These are phyloP conservation scores for Mucor sp. DNA, from an alignment of 371 early-diverging fungal genomes.

Conservation along the genomic window DNA sequence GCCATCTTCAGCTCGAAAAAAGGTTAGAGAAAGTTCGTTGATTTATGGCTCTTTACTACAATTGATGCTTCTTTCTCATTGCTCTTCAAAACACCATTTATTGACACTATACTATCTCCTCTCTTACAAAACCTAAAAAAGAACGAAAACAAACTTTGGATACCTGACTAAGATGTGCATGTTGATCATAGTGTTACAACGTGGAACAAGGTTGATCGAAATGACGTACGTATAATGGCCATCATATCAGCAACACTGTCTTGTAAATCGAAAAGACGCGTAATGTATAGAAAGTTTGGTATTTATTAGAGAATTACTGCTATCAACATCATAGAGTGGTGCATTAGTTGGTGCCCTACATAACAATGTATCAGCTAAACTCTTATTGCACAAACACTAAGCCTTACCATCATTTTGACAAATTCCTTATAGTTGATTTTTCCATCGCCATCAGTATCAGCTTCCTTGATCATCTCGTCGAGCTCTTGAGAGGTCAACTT, in stretches of 20 bases:
- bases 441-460: constrained; percentile 77
- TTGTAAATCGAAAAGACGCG: background rate
- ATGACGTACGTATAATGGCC: background rate
- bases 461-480: constrained; percentile 82
- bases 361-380: background rate
- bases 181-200: background rate
- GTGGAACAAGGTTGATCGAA: background rate
- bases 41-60: too few relatives aligned
- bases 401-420: constrained; percentile 76
- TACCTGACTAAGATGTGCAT: background rate
- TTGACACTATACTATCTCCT: background rate
- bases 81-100: too few relatives aligned
- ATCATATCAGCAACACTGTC: background rate
- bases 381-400: background rate
- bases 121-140: background rate
- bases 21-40: too few relatives aligned
- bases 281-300: background rate
- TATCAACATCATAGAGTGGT: background rate
- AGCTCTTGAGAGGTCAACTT: constrained; percentile 56
- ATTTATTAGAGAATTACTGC: background rate
- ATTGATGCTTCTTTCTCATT: too few relatives aligned
- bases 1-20: too few relatives aligned
- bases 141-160: background rate
- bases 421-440: constrained; percentile 89
- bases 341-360: background rate